phyloP scores from a whole-genome alignment of 768 basidiomycete species.

The Tephrocybe sp. region DNA sequence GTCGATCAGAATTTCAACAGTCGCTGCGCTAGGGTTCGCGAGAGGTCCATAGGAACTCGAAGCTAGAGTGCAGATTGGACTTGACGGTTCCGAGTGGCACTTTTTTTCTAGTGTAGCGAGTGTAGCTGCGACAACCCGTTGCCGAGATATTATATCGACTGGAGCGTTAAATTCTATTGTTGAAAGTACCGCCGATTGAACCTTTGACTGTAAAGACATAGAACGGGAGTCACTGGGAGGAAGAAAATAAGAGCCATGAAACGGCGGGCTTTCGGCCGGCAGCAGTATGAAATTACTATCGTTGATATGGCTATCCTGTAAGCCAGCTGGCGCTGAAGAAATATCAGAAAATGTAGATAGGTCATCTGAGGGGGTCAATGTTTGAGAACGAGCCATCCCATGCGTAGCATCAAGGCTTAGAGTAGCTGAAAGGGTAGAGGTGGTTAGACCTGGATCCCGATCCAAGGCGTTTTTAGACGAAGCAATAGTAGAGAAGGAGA shows the following conservation, averaged over 20 bases:
- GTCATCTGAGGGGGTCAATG: too few relatives aligned
- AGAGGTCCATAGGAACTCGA: neutral
- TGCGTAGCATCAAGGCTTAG: too few relatives aligned
- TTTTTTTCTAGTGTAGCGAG: constrained; percentile 12
- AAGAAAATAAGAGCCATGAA: neutral
- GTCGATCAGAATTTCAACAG: constrained; percentile 71
- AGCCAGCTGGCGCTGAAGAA: neutral
- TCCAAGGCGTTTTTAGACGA: neutral
- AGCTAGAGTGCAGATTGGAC: constrained; percentile 4
- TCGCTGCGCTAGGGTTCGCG: constrained; percentile 15
- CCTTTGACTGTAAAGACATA: neutral
- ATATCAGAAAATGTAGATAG: too few relatives aligned
- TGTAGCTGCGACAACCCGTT: constrained; percentile 11
- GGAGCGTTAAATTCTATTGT: neutral
- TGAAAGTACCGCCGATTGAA: neutral
- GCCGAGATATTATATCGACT: neutral
- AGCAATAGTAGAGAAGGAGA: neutral
- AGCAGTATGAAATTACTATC: neutral
- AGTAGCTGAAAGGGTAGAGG: too few relatives aligned
- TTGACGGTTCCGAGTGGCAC: constrained; percentile 15
- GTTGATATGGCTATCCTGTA: neutral
- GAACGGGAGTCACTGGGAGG: constrained; percentile 9
- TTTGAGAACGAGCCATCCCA: too few relatives aligned
- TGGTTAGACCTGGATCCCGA: too few relatives aligned
- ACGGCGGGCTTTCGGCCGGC: neutral